phyloP scores from a whole-genome alignment of 2,329 filamentous ascomycete species.

The Trichoderma afroharzianum region DNA sequence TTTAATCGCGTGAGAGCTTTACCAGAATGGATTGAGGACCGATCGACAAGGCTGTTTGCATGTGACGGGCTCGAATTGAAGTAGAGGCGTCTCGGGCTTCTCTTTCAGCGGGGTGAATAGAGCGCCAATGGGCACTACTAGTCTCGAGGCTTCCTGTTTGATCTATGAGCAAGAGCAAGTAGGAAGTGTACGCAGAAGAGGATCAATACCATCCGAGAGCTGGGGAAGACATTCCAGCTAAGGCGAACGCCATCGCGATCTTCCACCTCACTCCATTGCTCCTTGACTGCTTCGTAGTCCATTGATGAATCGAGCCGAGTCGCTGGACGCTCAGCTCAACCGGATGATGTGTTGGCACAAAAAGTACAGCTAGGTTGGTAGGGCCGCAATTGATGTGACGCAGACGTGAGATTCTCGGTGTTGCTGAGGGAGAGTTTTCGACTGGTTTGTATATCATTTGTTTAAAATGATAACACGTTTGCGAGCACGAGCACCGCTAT shows the following conservation, averaged over 20 bases:
- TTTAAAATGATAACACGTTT: background rate
- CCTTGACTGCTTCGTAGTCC: constrained; percentile 92
- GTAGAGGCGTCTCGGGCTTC: constrained; percentile 80
- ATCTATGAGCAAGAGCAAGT: background rate
- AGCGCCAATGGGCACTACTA: constrained; percentile 93
- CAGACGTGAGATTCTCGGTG: background rate
- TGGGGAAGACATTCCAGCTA: constrained; percentile 98
- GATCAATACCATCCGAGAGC: constrained; percentile 81
- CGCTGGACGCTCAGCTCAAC: background rate
- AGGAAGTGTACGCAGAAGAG: background rate
- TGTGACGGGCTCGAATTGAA: constrained; percentile 94
- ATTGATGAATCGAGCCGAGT: constrained; percentile 42
- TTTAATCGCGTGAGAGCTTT: constrained; percentile 31
- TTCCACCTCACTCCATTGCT: constrained; percentile 95
- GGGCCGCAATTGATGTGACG: background rate
- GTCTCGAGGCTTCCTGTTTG: constrained; percentile 78
- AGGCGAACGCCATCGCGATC: constrained; percentile 93
- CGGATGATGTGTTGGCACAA: background rate
- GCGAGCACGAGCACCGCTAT: background rate
- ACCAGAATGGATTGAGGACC: constrained; percentile 97
- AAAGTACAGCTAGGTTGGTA: background rate
- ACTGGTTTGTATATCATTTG: background rate
- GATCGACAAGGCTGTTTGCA: constrained; percentile 96
- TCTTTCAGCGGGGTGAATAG: constrained; percentile 96
- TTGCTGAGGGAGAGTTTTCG: background rate